These are phyloP conservation scores for Penicillium chermesinum DNA, from an alignment of 495 filamentous ascomycete species.

Conservation along the genomic window DNA sequence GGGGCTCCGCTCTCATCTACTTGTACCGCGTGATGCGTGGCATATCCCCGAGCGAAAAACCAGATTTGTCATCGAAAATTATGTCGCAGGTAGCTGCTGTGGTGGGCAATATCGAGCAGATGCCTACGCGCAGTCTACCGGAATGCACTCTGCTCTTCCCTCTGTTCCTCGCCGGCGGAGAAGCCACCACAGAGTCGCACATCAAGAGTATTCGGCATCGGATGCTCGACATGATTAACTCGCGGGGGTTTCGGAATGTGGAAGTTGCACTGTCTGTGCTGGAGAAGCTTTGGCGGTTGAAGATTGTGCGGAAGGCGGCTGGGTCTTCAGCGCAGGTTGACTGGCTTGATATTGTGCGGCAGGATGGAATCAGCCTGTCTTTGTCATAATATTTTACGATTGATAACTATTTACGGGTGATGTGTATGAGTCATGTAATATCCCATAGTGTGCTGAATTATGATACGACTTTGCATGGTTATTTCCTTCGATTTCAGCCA, in stretches of 20 bases:
- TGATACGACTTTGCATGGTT: too few species aligned
- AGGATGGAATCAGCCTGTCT: slow-evolving; percentile 8
- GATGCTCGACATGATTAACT: slow-evolving; percentile 14
- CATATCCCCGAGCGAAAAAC: neutral
- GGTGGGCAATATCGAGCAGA: slow-evolving; percentile 6
- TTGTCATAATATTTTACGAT: slow-evolving; percentile 10
- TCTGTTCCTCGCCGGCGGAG: slow-evolving; percentile 10
- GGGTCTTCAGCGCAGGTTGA: slow-evolving; percentile 3
- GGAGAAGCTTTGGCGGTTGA: slow-evolving; percentile 12
- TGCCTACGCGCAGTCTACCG: slow-evolving; percentile 10
- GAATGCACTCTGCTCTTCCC: slow-evolving; percentile 14
- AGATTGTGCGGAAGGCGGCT: slow-evolving; percentile 4
- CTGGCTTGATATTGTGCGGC: slow-evolving; percentile 11
- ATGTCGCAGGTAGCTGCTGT: slow-evolving; percentile 2
- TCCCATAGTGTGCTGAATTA: too few species aligned
- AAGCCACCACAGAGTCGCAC: slow-evolving; percentile 7
- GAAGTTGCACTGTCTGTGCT: slow-evolving; percentile 9
- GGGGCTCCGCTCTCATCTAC: slow-evolving; percentile 9
- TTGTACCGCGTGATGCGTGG: slow-evolving; percentile 8
- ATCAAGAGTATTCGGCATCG: slow-evolving; percentile 8
- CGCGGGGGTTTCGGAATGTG: slow-evolving; percentile 10
- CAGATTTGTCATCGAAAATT: neutral
- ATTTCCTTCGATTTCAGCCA: too few species aligned
- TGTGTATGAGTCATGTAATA: too few species aligned
- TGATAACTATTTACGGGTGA: too few species aligned